Evolutionary conservation across 1,284 basidiomycete species (phyloP).

Genomic region (Trametes pubescens): DNA sequence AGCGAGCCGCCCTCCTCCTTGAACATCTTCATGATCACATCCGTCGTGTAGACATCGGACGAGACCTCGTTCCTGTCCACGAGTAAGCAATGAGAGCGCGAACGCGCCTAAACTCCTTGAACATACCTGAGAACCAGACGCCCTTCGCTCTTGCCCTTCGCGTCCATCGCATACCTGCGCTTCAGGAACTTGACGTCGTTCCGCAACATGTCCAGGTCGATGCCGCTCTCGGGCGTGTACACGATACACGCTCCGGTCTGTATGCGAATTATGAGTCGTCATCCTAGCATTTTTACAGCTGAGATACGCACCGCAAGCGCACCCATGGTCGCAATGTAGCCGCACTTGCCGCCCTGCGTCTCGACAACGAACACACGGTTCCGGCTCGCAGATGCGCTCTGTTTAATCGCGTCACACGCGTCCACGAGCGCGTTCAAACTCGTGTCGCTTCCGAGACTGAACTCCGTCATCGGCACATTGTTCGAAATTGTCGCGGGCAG

Average conservation of each 20-base stretch:
- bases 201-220: slow-evolving; percentile 82
- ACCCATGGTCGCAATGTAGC: slow-evolving; percentile 95
- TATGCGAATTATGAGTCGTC: not conserved
- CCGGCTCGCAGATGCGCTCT: slow-evolving; percentile 94
- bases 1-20: slow-evolving; percentile 90
- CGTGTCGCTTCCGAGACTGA: slow-evolving; percentile 94
- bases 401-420: slow-evolving; percentile 98
- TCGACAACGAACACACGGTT: slow-evolving; percentile 98
- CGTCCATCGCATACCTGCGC: slow-evolving; percentile 86
- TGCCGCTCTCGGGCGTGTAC: slow-evolving; percentile 94
- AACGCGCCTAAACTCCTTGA: too few relatives aligned
- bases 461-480: slow-evolving; percentile 97
- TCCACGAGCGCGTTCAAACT: slow-evolving; percentile 97
- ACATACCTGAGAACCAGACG: slow-evolving; percentile 88
- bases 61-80: slow-evolving; percentile 81
- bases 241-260: slow-evolving; percentile 92
- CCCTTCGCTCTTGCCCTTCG: slow-evolving; percentile 91
- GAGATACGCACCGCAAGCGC: slow-evolving; percentile 83
- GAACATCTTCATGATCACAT: slow-evolving; percentile 93
- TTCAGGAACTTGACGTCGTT: slow-evolving; percentile 92
- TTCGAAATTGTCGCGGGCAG: slow-evolving; percentile 97
- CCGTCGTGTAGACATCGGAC: slow-evolving; percentile 90
- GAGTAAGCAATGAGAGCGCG: not conserved
- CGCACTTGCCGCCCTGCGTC: slow-evolving; percentile 96
- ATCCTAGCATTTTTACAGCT: too few relatives aligned